phyloP scores from a whole-genome alignment of 331 rosid species.

The Quercus tomentella region DNA sequence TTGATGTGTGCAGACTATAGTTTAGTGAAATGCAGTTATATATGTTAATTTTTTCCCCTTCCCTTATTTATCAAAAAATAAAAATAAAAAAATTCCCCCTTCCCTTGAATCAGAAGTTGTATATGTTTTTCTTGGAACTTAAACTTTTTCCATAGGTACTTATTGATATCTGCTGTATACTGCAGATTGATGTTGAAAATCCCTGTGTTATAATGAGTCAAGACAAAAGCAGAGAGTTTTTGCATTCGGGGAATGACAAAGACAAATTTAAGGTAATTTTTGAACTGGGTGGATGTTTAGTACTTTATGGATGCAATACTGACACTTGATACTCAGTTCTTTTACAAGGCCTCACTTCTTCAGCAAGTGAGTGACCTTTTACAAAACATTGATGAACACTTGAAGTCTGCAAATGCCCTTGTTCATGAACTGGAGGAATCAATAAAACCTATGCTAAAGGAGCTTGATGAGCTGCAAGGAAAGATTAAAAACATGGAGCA shows the following conservation, averaged over 20 bases:
- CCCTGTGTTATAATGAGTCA: constrained; percentile 96
- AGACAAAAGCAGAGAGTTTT: constrained; percentile 93
- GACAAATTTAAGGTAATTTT: constrained; percentile 90
- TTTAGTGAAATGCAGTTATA: background rate
- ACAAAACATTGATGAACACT: constrained; percentile 53
- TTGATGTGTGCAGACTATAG: background rate
- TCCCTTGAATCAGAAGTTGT: background rate
- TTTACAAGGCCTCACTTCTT: constrained; percentile 96
- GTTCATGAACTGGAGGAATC: constrained; percentile 68
- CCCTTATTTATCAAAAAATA: no score
- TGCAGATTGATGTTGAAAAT: constrained; percentile 96
- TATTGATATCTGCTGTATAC: constrained; percentile 5
- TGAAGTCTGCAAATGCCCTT: constrained; percentile 46
- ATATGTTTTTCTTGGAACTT: background rate
- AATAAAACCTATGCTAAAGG: constrained; percentile 77
- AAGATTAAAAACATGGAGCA: constrained; percentile 81
- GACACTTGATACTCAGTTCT: constrained; percentile 63
- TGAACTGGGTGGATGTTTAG: constrained; percentile 9
- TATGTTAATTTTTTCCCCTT: background rate
- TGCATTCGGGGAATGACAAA: constrained; percentile 89
- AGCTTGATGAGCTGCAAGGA: constrained; percentile 64
- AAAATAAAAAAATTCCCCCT: background rate
- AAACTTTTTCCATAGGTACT: background rate
- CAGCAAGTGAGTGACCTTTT: constrained; percentile 89
- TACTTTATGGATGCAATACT: constrained; percentile 25